Conservation (phyloP, 2,329 filamentous ascomycete species). For the Apiospora hydei region DNA sequence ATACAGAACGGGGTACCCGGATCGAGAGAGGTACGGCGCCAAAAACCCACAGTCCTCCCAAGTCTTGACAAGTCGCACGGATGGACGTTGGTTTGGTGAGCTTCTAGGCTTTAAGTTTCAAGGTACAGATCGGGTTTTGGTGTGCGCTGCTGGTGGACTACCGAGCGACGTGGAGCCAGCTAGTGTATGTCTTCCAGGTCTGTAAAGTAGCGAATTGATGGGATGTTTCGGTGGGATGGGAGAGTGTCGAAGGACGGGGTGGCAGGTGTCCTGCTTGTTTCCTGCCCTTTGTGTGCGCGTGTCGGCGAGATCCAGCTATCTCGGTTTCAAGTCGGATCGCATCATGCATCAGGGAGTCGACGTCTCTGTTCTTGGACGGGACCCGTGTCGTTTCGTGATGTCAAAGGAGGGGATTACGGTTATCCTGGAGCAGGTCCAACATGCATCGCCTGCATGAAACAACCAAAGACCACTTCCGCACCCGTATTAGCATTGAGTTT, state of each 20-base stretch:
- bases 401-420: conserved; percentile 15
- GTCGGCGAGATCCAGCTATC: conserved; percentile 46
- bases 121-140: conserved; percentile 16
- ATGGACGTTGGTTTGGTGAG: conserved; percentile 19
- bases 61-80: conserved; percentile 18
- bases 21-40: conserved; percentile 9
- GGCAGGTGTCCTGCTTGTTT: conserved; percentile 29
- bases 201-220: conserved; percentile 19
- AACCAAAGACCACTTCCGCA: conserved; percentile 1
- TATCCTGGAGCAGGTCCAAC: conserved; percentile 15
- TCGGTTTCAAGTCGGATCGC: conserved; percentile 49
- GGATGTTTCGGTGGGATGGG: conserved; percentile 9
- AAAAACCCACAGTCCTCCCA: conserved; percentile 20
- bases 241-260: not conserved
- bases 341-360: conserved; percentile 45
- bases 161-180: conserved; percentile 19
- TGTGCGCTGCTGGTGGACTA: conserved; percentile 8
- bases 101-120: conserved; percentile 19
- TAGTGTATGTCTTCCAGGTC: conserved; percentile 9
- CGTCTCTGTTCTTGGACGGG: not conserved
- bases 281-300: conserved; percentile 46
- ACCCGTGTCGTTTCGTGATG: conserved; percentile 18
- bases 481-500: conserved; percentile 14
- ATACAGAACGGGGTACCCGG: conserved; percentile 1
- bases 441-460: conserved; percentile 13